Base-by-base conservation (phyloP, 768 basidiomycete species). In the Boletellus ananas region DNA sequence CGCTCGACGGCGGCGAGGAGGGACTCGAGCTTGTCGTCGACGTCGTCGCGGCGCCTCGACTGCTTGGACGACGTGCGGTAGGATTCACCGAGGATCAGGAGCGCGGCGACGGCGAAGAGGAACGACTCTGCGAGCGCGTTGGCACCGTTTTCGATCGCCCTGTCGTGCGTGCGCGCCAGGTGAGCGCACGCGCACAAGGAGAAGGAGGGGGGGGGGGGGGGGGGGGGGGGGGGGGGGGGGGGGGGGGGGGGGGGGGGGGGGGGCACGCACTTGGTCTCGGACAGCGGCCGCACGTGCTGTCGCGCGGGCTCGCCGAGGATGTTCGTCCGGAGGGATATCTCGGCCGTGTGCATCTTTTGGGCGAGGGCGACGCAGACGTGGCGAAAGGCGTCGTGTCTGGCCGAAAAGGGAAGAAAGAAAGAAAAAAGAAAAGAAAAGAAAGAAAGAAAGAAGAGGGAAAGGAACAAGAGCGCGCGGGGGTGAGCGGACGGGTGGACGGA, bases 41-140 rank as follows among this genome's bases (percentile, higher is more conserved):
- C 83, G 42, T 71, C 72, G 55, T 85, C 87, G 39, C 87, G 72
- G n/a, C 86, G 82, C 61, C 79, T 86, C 0, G 81, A 76, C 51
- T 83, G 74, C 50, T 75, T 87, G 17, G 86, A 75, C 0, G 87
- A 85, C 1, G 80, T 77, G 1, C 90, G 84, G 77, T 80, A 93
- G 20, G 83, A 72, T 65, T 94, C 90, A 2, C 84, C 84, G 11
- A 91, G 51, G 49, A 94, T 91, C 6, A 93, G 72, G 0, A 67
- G 67, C 2, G 85, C 83, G 0, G 90, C 90, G 2, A 93, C 90
- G 17, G 72, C 62, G 61, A 93, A 93, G 3, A 93, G 76, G 57
- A 93, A 93, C 0, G 87, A 87, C 67, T 93, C 90, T 0, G 90
- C 90, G 5, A 93, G 73, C 6, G 84, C 75, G 56, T 91, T 93